Base-by-base conservation (phyloP, 2,329 filamentous ascomycete species). In the Pseudocercospora fijiensis region DNA sequence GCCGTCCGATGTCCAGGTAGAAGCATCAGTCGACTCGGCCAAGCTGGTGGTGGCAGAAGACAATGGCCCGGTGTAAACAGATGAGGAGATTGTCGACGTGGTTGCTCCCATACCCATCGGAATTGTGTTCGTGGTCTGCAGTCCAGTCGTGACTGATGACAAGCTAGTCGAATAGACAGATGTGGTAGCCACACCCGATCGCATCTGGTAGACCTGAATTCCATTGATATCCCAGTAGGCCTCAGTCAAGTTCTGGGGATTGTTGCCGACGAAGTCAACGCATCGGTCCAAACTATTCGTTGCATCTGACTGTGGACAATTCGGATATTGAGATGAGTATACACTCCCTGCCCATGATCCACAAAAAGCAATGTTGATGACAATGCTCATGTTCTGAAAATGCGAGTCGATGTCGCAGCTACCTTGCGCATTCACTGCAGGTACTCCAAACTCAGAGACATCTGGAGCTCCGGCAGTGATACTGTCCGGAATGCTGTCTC, bases 401-500 rank as follows among this genome's bases (percentile, higher is more conserved):
- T 76, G 70, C 20, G 65, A 49, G 68, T 78, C 71, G 59, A 79
- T 76, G 28, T 75, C 63, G 58, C 78, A 80, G 20, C 61, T 62
- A 9, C 75, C 77, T 66, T 73, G 87, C 73, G 89, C 89, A 64
- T 90, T 88, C 1, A 88, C 86, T 6, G 84, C 70, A 0, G 88
- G 85, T 1, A 76, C 79, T 16, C 87, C 88, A 84, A 88, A 91
- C 2, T 78, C 77, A 55, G 80, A 82, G 0, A 88, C 85, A 69
- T 90, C 81, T 0, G 88, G 89, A 1, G 65, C 68, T n/a, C 70
- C 69, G 10, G 58, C 67, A 57, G 77, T 74, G 65, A 90, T 82
- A 69, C 72, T 75, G 4, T 64, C 27, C 1, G 78, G 78, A 13
- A 74, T 73, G 52, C 61, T 60, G n/a, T 72, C 72, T 13, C 74